Conservation (phyloP, 768 basidiomycete genomes). For the Phlegmacium glaucopus region DNA sequence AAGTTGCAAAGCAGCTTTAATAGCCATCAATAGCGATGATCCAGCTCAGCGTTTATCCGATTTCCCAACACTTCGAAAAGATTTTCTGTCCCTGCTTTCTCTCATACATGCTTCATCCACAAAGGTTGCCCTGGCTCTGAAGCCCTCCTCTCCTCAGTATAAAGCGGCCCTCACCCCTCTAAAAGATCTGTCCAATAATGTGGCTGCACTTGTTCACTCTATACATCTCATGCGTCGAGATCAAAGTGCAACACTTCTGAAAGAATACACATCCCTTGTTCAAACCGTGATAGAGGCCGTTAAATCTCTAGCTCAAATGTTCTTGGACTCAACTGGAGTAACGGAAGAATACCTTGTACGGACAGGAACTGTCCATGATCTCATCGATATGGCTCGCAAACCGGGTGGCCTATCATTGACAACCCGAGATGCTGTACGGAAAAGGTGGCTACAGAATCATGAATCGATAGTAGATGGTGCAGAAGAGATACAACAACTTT, state of each 20-base stretch:
- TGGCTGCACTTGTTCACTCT: conserved; percentile 50
- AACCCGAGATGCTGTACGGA: conserved; percentile 56
- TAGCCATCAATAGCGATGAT: conserved; percentile 16
- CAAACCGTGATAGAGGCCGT: conserved; percentile 42
- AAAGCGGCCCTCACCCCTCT: conserved; percentile 48
- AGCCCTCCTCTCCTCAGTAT: conserved; percentile 52
- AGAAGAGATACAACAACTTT: conserved; percentile 54
- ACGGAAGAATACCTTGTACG: conserved; percentile 50
- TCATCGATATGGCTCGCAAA: conserved; percentile 49
- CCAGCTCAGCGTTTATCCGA: conserved; percentile 19
- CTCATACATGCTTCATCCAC: conserved; percentile 56
- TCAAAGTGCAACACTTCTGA: conserved; percentile 46
- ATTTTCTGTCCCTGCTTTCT: conserved; percentile 54
- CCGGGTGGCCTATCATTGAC: conserved; percentile 47
- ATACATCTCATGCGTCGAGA: conserved; percentile 36
- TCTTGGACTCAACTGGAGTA: conserved; percentile 25
- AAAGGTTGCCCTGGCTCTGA: conserved; percentile 61
- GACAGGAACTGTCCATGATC: conserved; percentile 59
- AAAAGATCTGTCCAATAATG: conserved; percentile 47
- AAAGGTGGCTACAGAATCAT: conserved; percentile 47
- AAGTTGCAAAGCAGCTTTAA: conserved; percentile 36
- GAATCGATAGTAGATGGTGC: conserved; percentile 60
- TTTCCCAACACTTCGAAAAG: conserved; percentile 44
- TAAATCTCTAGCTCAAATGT: conserved; percentile 38
- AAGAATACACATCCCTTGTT: conserved; percentile 39